Conservation (phyloP, 2,329 filamentous ascomycete species). For the Hypoxylon sp. region DNA sequence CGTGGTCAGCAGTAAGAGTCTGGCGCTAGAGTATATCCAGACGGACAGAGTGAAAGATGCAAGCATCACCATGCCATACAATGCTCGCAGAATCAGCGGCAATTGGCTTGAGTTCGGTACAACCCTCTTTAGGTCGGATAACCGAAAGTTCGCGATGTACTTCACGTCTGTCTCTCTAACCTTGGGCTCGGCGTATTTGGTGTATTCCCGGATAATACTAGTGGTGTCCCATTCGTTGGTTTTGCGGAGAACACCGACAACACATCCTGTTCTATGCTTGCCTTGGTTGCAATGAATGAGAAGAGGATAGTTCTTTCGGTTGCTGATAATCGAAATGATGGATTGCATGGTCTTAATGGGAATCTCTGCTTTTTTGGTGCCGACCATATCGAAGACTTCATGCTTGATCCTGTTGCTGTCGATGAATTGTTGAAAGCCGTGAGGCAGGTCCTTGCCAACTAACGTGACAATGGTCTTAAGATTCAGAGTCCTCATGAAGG, state of each 20-base stretch:
- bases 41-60: constrained; percentile 38
- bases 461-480: constrained; percentile 85
- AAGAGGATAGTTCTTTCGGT: constrained; percentile 82
- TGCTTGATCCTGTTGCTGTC: constrained; percentile 77
- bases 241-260: constrained; percentile 85
- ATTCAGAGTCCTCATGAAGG: constrained; percentile 75
- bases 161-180: constrained; percentile 71
- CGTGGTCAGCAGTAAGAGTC: constrained; percentile 30
- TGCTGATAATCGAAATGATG: constrained; percentile 79
- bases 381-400: constrained; percentile 81
- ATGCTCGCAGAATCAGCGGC: constrained; percentile 26
- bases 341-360: constrained; percentile 76
- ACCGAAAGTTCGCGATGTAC: constrained; percentile 69
- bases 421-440: constrained; percentile 74
- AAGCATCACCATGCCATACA: constrained; percentile 41
- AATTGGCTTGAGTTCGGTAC: neutral
- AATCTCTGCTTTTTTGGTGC: constrained; percentile 88
- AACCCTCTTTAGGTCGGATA: constrained; percentile 53
- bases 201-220: constrained; percentile 80
- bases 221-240: constrained; percentile 76
- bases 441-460: constrained; percentile 72
- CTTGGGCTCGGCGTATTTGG: constrained; percentile 73
- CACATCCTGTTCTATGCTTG: constrained; percentile 91
- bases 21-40: constrained; percentile 38
- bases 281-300: constrained; percentile 95